Percentiles rank a stretch among this genome's conserved stretches.
Evolutionary conservation across 441 rosid genomes (phyloP).

Genomic region (Aquilaria agallochum): DNA sequence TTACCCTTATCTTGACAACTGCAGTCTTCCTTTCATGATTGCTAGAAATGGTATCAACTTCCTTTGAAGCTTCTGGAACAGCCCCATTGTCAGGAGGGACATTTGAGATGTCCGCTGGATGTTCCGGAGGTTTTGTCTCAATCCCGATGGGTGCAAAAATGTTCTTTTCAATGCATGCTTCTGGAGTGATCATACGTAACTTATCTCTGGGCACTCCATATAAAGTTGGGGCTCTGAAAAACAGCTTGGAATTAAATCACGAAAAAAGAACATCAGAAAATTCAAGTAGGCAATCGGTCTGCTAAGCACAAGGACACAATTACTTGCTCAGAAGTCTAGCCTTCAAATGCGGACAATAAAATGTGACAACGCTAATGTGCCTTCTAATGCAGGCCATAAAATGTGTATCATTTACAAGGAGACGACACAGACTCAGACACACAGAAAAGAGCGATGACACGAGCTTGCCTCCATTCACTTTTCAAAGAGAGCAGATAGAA

Average conservation of each 20-base stretch:
- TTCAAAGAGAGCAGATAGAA: no score
- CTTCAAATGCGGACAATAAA: no score
- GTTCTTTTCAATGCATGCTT: slow-evolving; percentile 54
- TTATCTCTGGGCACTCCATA: slow-evolving; percentile 85
- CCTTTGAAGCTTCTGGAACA: slow-evolving; percentile 31
- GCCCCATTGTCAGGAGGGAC: slow-evolving; percentile 27
- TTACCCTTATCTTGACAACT: slow-evolving; percentile 73
- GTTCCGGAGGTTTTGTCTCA: slow-evolving; percentile 44
- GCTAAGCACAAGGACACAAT: not conserved
- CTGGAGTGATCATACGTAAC: slow-evolving; percentile 51
- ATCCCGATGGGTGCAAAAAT: slow-evolving; percentile 42
- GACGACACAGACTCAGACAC: no score
- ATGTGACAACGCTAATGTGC: no score
- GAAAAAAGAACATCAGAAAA: not conserved
- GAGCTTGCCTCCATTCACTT: no score
- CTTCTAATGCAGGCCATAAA: no score
- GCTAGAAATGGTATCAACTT: slow-evolving; percentile 41
- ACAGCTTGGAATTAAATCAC: slow-evolving; percentile 10
- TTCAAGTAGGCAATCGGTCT: not conserved
- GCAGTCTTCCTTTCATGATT: slow-evolving; percentile 47
- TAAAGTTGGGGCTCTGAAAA: slow-evolving; percentile 78
- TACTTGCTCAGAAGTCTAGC: no score
- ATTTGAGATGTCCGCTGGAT: slow-evolving; percentile 30
- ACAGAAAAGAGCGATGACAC: no score
- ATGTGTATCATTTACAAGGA: no score